Evolutionary conservation across 495 filamentous ascomycete genomes (phyloP).

Genomic region (Thermochaetoides thermophila): DNA sequence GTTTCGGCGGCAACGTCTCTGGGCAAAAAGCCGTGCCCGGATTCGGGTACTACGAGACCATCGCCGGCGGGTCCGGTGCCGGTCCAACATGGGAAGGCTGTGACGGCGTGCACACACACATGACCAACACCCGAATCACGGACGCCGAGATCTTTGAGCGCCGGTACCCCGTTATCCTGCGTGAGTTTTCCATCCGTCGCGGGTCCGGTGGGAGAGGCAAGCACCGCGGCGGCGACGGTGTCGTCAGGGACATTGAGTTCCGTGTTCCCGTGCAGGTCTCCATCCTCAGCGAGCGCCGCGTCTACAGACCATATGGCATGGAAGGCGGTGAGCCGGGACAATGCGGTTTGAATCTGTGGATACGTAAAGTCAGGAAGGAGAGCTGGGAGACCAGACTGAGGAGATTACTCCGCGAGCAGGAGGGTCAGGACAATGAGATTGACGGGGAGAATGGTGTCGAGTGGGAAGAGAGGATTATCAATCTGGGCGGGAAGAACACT

Average conservation of each 20-base stretch:
- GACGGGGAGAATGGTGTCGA: constrained; percentile 23
- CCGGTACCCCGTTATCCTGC: constrained; percentile 75
- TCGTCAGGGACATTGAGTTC: constrained; percentile 91
- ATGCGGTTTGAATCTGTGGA: constrained; percentile 78
- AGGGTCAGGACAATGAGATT: constrained; percentile 16
- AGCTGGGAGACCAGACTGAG: constrained; percentile 30
- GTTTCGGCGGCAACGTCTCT: constrained; percentile 66
- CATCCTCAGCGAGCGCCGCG: constrained; percentile 75
- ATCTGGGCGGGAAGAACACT: constrained; percentile 87
- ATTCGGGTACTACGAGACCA: constrained; percentile 97
- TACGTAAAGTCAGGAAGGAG: constrained; percentile 45
- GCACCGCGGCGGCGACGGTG: constrained; percentile 76
- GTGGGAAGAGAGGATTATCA: constrained; percentile 55
- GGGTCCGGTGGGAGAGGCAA: constrained; percentile 59
- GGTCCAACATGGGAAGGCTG: constrained; percentile 80
- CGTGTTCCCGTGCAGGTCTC: constrained; percentile 74
- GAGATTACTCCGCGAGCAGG: constrained; percentile 10
- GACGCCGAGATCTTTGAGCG: constrained; percentile 93
- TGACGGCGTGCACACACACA: constrained; percentile 83
- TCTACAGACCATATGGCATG: constrained; percentile 79
- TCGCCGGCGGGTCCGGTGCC: constrained; percentile 83
- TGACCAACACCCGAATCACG: constrained; percentile 99
- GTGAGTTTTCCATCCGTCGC: constrained; percentile 62
- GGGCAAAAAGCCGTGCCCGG: constrained; percentile 47
- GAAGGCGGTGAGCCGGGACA: constrained; percentile 70